Percentiles rank a stretch among this genome's conserved stretches.
phyloP scores from a whole-genome alignment of 192 early-diverging fungal species.

The Chytriomyces hyalinus region DNA sequence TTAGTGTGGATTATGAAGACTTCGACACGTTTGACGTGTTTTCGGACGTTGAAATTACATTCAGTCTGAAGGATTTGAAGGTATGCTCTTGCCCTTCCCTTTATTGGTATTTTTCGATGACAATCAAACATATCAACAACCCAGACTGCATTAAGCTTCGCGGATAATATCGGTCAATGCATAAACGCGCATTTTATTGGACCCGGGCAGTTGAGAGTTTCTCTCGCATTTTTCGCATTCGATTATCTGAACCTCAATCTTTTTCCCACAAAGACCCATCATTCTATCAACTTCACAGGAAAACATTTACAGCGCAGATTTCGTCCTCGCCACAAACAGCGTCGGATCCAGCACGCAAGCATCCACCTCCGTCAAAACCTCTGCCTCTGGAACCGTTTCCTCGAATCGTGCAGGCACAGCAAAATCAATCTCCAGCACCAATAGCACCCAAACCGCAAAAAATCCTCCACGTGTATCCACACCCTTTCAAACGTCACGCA shows the following conservation, averaged over 20 bases:
- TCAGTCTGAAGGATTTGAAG: constrained; percentile 51
- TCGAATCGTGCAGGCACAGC: neutral
- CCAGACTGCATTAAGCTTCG: constrained; percentile 45
- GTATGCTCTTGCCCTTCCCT: constrained; percentile 20
- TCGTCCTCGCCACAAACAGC: constrained; percentile 47
- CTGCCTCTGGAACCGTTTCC: neutral
- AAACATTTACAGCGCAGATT: constrained; percentile 44
- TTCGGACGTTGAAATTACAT: constrained; percentile 32
- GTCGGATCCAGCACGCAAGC: neutral
- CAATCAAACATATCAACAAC: neutral
- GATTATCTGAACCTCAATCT: neutral
- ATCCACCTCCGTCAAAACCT: neutral
- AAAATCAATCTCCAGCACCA: neutral
- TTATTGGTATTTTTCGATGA: neutral
- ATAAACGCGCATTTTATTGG: constrained; percentile 45
- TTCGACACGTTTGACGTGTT: constrained; percentile 46
- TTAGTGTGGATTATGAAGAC: constrained; percentile 48
- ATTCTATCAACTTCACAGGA: constrained; percentile 41
- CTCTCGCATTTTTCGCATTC: neutral
- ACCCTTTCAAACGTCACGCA: neutral
- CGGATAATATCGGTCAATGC: constrained; percentile 46
- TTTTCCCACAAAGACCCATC: constrained; percentile 36
- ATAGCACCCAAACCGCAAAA: neutral
- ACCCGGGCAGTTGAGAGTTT: constrained; percentile 43
- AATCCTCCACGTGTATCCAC: neutral